Conservation (phyloP, 768 basidiomycete genomes). For the Gloeostereum incarnatum region DNA sequence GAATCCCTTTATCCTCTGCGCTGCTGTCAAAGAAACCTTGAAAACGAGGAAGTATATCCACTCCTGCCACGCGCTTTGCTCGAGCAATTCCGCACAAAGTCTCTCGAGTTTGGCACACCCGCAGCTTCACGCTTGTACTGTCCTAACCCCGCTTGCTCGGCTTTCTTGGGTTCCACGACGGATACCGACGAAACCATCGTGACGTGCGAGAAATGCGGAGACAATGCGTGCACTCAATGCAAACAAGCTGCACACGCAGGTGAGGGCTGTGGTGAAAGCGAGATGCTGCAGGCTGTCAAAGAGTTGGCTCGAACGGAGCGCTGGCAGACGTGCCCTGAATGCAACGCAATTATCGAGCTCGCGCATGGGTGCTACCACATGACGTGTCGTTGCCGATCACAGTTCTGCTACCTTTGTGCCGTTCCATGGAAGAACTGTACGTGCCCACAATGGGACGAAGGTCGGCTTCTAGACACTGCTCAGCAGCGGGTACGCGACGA, state of each 20-base stretch:
- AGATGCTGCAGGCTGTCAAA: conserved; percentile 28
- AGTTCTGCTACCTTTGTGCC: conserved; percentile 64
- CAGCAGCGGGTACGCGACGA: conserved; percentile 34
- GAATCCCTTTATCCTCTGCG: conserved; percentile 43
- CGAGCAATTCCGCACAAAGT: conserved; percentile 28
- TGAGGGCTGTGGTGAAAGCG: conserved; percentile 31
- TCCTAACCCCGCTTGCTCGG: conserved; percentile 37
- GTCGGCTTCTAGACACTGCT: conserved; percentile 29
- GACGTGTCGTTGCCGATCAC: conserved; percentile 43
- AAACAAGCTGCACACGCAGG: conserved; percentile 33
- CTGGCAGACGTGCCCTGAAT: conserved; percentile 62
- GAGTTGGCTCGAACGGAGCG: conserved; percentile 32
- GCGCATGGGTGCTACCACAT: conserved; percentile 55
- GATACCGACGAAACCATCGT: too few relatives aligned
- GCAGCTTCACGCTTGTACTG: conserved; percentile 39
- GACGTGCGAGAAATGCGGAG: conserved; percentile 30
- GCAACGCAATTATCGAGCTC: conserved; percentile 47
- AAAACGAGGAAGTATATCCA: conserved; percentile 13
- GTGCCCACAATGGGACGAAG: conserved; percentile 61
- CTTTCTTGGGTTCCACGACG: conserved; percentile 26
- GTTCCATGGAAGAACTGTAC: conserved; percentile 50
- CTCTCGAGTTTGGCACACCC: conserved; percentile 33
- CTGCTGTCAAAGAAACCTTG: conserved; percentile 34
- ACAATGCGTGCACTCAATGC: conserved; percentile 36
- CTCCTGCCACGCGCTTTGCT: conserved; percentile 20